Evolutionary conservation across 176 grass and related monocot species (phyloP).

Genomic region (Bolboschoenus planiculmis): DNA sequence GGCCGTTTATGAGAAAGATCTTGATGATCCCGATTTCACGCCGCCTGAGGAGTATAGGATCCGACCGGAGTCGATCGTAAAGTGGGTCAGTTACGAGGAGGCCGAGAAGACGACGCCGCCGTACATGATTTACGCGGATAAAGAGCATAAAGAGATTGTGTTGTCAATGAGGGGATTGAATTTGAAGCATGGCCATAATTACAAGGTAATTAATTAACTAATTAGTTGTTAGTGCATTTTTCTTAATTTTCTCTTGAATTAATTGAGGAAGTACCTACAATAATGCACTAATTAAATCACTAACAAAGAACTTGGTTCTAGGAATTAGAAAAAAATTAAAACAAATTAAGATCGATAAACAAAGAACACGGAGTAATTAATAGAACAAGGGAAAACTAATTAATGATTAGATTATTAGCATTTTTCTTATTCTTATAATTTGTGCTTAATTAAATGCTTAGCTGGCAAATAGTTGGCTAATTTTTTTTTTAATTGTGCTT

Average conservation of each 20-base stretch:
- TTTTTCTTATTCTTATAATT: not conserved
- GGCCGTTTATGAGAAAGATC: slow-evolving; percentile 58
- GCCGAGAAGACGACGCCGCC: slow-evolving; percentile 49
- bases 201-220: slow-evolving; percentile 40
- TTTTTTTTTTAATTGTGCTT: not conserved
- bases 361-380: not conserved
- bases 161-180: slow-evolving; percentile 82
- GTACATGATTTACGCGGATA: slow-evolving; percentile 70
- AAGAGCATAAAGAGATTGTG: slow-evolving; percentile 44
- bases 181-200: slow-evolving; percentile 77
- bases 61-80: slow-evolving; percentile 33
- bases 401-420: not conserved
- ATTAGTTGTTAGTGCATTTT: not conserved
- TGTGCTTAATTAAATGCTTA: not conserved
- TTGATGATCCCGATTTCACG: slow-evolving; percentile 31
- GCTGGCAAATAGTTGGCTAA: not conserved
- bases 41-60: slow-evolving; percentile 32
- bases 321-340: not conserved
- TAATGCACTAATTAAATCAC: not conserved
- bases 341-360: not conserved
- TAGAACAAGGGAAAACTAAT: not conserved
- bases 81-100: slow-evolving; percentile 42
- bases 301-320: too few relatives aligned
- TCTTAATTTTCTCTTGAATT: not conserved
- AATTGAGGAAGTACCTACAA: not conserved